These are phyloP conservation scores for Colletotrichum endophyticum DNA, from an alignment of 2,329 filamentous ascomycete genomes.

Conservation along the genomic window DNA sequence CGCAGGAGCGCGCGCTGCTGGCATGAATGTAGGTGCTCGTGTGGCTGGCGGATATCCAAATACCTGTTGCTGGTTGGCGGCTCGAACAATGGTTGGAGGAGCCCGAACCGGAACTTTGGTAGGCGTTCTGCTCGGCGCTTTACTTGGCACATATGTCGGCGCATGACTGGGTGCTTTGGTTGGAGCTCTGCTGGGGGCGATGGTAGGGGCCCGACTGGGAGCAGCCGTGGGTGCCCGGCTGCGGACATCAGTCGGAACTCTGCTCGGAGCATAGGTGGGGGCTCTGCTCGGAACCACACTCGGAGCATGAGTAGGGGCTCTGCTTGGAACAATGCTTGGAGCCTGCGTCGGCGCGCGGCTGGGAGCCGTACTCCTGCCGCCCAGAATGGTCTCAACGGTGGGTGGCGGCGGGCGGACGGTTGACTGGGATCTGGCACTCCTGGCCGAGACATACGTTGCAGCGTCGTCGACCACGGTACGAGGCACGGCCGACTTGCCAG, in stretches of 20 bases:
- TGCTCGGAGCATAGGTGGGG: neutral
- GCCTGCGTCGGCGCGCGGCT: constrained; percentile 27
- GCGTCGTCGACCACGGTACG: constrained; percentile 30
- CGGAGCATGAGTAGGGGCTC: neutral
- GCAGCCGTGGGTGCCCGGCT: neutral
- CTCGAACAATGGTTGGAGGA: neutral
- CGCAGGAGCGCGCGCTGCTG: constrained; percentile 38
- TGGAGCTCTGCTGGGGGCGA: neutral
- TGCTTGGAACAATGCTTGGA: neutral
- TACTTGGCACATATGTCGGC: neutral
- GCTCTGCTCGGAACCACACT: neutral
- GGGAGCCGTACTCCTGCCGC: constrained; percentile 33
- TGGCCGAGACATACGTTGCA: constrained; percentile 50
- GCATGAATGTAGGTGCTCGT: constrained; percentile 28
- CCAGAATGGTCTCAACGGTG: constrained; percentile 29
- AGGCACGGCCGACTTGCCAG: constrained; percentile 19
- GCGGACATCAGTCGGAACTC: neutral
- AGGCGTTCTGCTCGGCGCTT: constrained; percentile 10
- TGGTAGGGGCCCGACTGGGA: neutral
- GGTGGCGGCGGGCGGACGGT: constrained; percentile 35
- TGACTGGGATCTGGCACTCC: constrained; percentile 40
- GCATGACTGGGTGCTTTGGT: neutral
- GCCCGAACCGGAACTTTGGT: neutral
- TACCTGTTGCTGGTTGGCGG: neutral
- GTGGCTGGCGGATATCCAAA: constrained; percentile 23